Evolutionary conservation across 139 green algal genomes (phyloP).

Genomic region (Chlamydomonas asymmetrica): DNA sequence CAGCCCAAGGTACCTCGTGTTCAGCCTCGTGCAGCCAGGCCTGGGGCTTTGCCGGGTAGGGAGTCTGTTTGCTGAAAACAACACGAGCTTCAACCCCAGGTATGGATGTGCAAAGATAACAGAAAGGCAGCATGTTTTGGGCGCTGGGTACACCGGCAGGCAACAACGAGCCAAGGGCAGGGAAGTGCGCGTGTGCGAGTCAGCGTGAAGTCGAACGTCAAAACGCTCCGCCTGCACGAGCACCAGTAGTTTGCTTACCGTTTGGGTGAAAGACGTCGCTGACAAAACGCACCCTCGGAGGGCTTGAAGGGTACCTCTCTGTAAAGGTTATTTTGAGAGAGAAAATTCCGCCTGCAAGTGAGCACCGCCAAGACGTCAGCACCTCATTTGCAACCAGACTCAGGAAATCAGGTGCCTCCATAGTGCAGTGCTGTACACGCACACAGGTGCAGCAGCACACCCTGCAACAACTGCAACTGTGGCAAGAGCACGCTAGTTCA

Average conservation of each 20-base stretch:
- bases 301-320: conserved; percentile 81
- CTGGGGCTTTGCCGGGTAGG: no score
- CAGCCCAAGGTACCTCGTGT: no score
- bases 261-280: conserved; percentile 78
- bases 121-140: not conserved
- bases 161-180: not conserved
- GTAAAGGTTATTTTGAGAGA: conserved; percentile 81
- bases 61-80: no score
- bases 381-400: no score
- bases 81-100: not conserved
- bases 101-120: not conserved
- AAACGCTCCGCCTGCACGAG: not conserved
- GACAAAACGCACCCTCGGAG: conserved; percentile 51
- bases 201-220: not conserved
- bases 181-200: not conserved
- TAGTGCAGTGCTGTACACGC: not conserved
- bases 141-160: not conserved
- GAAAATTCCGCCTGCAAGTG: conserved; percentile 86
- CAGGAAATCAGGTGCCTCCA: no score
- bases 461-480: no score
- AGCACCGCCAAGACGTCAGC: no score
- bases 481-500: no score
- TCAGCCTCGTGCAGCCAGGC: not conserved
- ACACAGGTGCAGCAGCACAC: not conserved
- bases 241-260: conserved; percentile 21